Evolutionary conservation across 2,329 filamentous ascomycete species (phyloP).

Genomic region (Fusarium liriodendri): DNA sequence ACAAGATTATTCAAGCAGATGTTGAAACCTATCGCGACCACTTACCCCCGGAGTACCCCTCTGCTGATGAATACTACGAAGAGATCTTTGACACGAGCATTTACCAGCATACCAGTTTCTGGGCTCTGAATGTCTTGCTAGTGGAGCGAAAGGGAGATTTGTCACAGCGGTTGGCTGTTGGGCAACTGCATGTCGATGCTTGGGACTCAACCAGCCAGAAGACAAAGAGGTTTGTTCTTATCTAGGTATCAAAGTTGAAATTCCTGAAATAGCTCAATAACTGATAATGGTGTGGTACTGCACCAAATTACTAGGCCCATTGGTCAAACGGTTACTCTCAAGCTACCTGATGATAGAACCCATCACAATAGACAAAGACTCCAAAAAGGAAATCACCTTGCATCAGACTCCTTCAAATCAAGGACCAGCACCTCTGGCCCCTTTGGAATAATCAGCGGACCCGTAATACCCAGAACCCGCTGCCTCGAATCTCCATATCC

Average conservation of each 20-base stretch:
- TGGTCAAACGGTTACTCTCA: background rate
- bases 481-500: constrained; percentile 45
- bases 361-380: background rate
- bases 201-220: background rate
- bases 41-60: background rate
- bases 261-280: background rate
- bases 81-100: background rate
- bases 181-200: background rate
- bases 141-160: background rate
- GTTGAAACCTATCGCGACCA: background rate
- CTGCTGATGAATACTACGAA: background rate
- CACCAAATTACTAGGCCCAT: background rate
- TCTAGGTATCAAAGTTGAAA: background rate
- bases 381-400: background rate
- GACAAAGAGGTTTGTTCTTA: background rate
- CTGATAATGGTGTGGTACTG: background rate
- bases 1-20: background rate
- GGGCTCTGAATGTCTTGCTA: background rate
- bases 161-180: background rate
- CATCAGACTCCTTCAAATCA: background rate
- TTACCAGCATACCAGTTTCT: background rate
- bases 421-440: constrained; percentile 37
- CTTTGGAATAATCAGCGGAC: constrained; percentile 45
- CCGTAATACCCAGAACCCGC: constrained; percentile 41
- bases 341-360: background rate